Conservation (phyloP, 2,329 filamentous ascomycete genomes). For the Cordyceps javanica region DNA sequence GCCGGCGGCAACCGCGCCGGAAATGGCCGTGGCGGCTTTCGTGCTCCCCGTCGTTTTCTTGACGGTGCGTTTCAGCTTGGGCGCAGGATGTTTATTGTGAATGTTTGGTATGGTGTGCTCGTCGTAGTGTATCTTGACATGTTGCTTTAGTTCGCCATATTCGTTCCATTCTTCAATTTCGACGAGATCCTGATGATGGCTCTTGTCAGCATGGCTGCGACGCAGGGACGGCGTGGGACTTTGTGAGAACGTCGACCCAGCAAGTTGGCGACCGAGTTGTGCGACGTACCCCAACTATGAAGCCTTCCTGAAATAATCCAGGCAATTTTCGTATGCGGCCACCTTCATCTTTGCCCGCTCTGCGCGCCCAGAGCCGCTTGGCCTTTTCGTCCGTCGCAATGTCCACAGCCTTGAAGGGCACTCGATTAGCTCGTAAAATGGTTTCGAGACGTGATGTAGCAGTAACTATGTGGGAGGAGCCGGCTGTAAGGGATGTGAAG, state of each 20-base stretch:
- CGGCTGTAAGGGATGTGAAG: slow-evolving; percentile 92
- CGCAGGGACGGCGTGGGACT: background rate
- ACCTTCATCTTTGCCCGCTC: slow-evolving; percentile 63
- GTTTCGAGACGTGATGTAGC: slow-evolving; percentile 94
- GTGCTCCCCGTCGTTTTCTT: slow-evolving; percentile 27
- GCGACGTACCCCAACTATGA: slow-evolving; percentile 72
- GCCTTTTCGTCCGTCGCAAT: slow-evolving; percentile 85
- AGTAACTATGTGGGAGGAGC: slow-evolving; percentile 92
- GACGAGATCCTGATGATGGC: slow-evolving; percentile 64
- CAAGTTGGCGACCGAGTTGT: background rate
- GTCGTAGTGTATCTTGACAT: slow-evolving; percentile 65
- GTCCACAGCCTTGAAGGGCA: slow-evolving; percentile 90
- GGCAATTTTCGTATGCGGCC: slow-evolving; percentile 72
- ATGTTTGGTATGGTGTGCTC: slow-evolving; percentile 53
- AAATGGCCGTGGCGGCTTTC: slow-evolving; percentile 22
- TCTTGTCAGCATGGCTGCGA: background rate
- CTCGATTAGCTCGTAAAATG: slow-evolving; percentile 88
- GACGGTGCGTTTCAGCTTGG: slow-evolving; percentile 24
- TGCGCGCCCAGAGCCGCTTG: slow-evolving; percentile 79
- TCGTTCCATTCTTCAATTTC: slow-evolving; percentile 99
- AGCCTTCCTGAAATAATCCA: slow-evolving; percentile 78
- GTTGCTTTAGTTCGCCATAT: slow-evolving; percentile 87
- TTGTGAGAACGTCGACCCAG: background rate
- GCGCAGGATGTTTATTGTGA: slow-evolving; percentile 43
- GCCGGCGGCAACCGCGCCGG: slow-evolving; percentile 21